Conservation (phyloP, 148 eudicot genomes). For the Camellia granthamiana region DNA sequence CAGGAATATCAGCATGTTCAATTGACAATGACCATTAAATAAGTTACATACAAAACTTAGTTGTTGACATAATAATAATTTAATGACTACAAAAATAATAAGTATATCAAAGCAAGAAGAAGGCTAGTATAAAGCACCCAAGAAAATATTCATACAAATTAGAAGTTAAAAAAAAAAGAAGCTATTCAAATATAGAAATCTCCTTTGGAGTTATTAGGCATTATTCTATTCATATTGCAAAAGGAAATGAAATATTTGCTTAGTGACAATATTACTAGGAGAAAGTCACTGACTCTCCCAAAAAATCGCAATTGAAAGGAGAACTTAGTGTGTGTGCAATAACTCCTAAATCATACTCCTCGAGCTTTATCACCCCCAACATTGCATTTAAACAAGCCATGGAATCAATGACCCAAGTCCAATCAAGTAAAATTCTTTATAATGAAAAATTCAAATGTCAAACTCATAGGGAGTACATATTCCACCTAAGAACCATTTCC, state of each 20-base stretch:
- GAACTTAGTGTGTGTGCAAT: background rate
- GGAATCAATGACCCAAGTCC: background rate
- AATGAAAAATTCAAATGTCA: background rate
- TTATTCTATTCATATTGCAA: background rate
- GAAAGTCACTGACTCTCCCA: background rate
- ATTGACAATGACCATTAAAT: background rate
- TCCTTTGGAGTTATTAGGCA: background rate
- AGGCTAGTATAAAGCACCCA: background rate
- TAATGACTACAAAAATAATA: background rate
- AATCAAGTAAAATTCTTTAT: background rate
- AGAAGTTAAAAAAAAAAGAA: background rate
- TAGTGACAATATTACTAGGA: background rate
- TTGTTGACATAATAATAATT: background rate
- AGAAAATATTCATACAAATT: background rate
- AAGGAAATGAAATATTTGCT: background rate
- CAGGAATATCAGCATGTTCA: background rate
- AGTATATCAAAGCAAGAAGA: background rate
- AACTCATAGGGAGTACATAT: slow-evolving; percentile 1
- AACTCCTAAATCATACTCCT: background rate
- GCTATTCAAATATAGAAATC: background rate
- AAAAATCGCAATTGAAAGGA: background rate
- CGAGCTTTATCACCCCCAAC: background rate
- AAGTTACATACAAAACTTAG: background rate
- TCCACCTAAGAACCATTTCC: background rate
- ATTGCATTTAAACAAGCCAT: background rate